phyloP scores from a whole-genome alignment of 805 yeast genomes.

The Hagleromyces aurorensis region DNA sequence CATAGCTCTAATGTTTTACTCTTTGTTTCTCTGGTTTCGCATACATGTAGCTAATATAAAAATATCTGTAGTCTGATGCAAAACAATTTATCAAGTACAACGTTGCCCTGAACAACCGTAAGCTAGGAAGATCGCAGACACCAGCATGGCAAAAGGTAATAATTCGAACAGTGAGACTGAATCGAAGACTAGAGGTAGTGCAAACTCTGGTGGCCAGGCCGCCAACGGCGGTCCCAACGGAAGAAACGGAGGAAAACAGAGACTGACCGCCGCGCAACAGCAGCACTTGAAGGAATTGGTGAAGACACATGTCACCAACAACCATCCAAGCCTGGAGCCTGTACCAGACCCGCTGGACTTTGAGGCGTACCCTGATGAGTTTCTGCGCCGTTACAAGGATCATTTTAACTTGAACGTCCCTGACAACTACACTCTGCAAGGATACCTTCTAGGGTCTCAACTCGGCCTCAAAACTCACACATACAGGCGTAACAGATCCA shows the following conservation, averaged over 20 bases:
- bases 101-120: not conserved
- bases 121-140: no score
- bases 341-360: constrained; percentile 61
- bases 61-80: no score
- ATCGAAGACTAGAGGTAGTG: constrained; percentile 13
- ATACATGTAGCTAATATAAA: no score
- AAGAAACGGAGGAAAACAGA: constrained; percentile 37
- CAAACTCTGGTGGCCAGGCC: constrained; percentile 6
- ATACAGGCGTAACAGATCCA: constrained; percentile 17
- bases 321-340: constrained; percentile 56
- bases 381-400: constrained; percentile 63
- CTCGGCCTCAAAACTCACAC: constrained; percentile 63
- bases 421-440: constrained; percentile 57
- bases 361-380: constrained; percentile 47
- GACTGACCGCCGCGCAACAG: constrained; percentile 54
- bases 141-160: constrained; percentile 17
- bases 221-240: constrained; percentile 38
- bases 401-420: constrained; percentile 50
- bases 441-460: constrained; percentile 60
- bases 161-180: constrained; percentile 29
- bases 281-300: constrained; percentile 57
- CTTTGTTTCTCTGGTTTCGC: no score
- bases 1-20: no score
- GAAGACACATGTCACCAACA: constrained; percentile 61
- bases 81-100: not conserved